phyloP scores from a whole-genome alignment of 2,329 filamentous ascomycete species.

The Helotiales sp. region DNA sequence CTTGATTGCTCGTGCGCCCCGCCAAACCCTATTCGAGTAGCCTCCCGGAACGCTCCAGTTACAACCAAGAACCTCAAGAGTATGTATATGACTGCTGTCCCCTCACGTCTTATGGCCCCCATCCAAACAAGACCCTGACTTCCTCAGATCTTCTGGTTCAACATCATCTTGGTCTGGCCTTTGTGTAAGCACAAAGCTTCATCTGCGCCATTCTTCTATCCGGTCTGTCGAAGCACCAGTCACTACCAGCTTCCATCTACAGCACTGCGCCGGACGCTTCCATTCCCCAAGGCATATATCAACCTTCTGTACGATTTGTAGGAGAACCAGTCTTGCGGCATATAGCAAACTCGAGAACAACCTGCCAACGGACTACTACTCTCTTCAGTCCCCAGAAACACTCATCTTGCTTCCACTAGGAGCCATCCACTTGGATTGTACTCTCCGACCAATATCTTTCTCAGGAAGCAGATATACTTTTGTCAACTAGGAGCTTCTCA shows the following conservation, averaged over 20 bases:
- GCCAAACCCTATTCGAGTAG: slow-evolving; percentile 27
- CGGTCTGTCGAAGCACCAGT: slow-evolving; percentile 4
- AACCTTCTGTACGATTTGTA: slow-evolving; percentile 7
- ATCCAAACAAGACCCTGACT: slow-evolving; percentile 27
- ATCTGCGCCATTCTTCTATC: slow-evolving; percentile 7
- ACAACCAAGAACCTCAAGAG: slow-evolving; percentile 24
- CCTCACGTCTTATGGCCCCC: slow-evolving; percentile 17
- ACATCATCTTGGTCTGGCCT: slow-evolving; percentile 3
- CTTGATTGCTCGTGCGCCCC: slow-evolving; percentile 30
- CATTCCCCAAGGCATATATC: slow-evolving; percentile 11
- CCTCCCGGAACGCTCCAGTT: slow-evolving; percentile 17
- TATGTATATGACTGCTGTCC: slow-evolving; percentile 32
- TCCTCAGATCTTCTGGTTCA: slow-evolving; percentile 25
- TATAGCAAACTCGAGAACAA: neutral
- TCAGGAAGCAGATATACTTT: neutral
- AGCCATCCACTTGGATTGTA: neutral
- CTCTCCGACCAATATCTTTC: neutral
- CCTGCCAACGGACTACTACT: slow-evolving; percentile 1
- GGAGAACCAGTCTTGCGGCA: slow-evolving; percentile 10
- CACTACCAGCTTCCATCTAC: slow-evolving; percentile 13
- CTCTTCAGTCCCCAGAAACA: slow-evolving; percentile 2
- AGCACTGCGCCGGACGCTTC: slow-evolving; percentile 30
- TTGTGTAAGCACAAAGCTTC: neutral
- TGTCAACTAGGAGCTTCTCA: neutral
- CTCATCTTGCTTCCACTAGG: neutral